Conservation (phyloP, 163 green algal genomes). For the Scenedesmus sp. region DNA sequence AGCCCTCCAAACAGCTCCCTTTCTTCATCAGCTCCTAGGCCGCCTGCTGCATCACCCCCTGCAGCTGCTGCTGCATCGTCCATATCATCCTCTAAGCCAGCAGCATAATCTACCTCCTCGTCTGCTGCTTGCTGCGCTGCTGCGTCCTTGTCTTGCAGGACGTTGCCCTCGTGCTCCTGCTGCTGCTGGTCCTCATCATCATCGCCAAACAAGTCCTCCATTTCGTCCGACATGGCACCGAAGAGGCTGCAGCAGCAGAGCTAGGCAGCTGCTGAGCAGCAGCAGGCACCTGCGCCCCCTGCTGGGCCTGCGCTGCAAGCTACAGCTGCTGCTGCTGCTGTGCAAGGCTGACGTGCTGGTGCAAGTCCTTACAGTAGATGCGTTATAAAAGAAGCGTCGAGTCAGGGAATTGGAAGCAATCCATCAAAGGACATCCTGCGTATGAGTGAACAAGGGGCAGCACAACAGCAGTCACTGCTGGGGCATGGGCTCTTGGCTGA, state of each 20-base stretch:
- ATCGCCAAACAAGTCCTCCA: constrained; percentile 47
- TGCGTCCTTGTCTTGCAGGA: not conserved
- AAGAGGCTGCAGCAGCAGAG: not conserved
- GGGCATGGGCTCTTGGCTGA: not conserved
- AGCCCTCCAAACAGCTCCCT: constrained; percentile 34
- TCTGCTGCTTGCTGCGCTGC: constrained; percentile 13
- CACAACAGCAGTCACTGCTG: not conserved
- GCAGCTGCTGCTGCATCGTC: not conserved
- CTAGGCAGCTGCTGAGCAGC: not conserved
- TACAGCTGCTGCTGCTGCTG: constrained; percentile 4
- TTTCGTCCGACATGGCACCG: constrained; percentile 13
- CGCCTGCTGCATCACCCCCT: not conserved
- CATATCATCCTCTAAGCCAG: constrained; percentile 33
- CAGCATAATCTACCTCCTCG: constrained; percentile 7
- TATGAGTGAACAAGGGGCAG: not conserved
- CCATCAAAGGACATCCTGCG: not conserved
- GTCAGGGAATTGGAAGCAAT: no score
- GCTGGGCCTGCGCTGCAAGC: not conserved
- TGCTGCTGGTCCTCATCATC: constrained; percentile 36
- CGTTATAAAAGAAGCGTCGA: no score
- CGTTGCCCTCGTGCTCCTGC: constrained; percentile 7
- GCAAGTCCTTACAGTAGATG: no score
- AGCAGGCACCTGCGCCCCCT: not conserved
- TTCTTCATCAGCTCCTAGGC: constrained; percentile 24
- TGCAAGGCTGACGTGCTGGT: not conserved